These are phyloP conservation scores for Ogataea methylovora DNA, from an alignment of 805 yeast genomes.

Conservation along the genomic window DNA sequence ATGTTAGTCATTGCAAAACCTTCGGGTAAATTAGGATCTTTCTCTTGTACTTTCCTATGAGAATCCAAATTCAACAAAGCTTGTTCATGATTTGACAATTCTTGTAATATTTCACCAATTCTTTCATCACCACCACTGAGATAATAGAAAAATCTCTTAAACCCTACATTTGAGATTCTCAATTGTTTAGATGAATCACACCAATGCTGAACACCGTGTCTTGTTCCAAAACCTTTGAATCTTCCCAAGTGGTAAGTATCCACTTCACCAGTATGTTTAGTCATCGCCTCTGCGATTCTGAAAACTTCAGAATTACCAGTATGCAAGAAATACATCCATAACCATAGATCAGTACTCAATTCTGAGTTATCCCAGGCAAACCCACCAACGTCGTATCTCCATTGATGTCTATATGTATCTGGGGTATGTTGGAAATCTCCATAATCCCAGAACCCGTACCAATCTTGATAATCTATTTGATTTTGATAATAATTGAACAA, in stretches of 20 bases:
- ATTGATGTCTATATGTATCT: slow-evolving; percentile 5
- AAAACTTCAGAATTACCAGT: slow-evolving; percentile 1
- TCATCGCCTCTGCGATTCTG: slow-evolving; percentile 2
- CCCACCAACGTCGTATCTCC: slow-evolving; percentile 7
- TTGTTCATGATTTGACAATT: background rate
- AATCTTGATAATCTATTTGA: slow-evolving; percentile 2
- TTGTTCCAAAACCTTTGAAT: slow-evolving; percentile 3
- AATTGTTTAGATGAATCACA: slow-evolving; percentile 3
- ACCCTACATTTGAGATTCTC: slow-evolving; percentile 3
- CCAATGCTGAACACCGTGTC: slow-evolving; percentile 5
- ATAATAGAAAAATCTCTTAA: slow-evolving; percentile 3
- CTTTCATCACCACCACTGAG: slow-evolving; percentile 5
- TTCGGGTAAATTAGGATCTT: background rate
- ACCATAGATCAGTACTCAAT: slow-evolving; percentile 3
- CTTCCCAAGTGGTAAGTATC: slow-evolving; percentile 2
- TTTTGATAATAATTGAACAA: slow-evolving; percentile 1
- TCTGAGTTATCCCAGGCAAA: slow-evolving; percentile 3
- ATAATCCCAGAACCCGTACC: slow-evolving; percentile 6
- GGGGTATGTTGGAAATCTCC: slow-evolving; percentile 5
- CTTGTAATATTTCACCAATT: slow-evolving; percentile 2
- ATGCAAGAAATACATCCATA: slow-evolving; percentile 2
- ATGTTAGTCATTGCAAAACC: slow-evolving; percentile 1
- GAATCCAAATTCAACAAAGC: slow-evolving; percentile 2
- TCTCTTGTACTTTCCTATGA: slow-evolving; percentile 3
- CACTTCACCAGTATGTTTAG: slow-evolving; percentile 4